These are phyloP conservation scores for Acrocalymma vagum DNA, from an alignment of 2,329 filamentous ascomycete species.

Conservation along the genomic window DNA sequence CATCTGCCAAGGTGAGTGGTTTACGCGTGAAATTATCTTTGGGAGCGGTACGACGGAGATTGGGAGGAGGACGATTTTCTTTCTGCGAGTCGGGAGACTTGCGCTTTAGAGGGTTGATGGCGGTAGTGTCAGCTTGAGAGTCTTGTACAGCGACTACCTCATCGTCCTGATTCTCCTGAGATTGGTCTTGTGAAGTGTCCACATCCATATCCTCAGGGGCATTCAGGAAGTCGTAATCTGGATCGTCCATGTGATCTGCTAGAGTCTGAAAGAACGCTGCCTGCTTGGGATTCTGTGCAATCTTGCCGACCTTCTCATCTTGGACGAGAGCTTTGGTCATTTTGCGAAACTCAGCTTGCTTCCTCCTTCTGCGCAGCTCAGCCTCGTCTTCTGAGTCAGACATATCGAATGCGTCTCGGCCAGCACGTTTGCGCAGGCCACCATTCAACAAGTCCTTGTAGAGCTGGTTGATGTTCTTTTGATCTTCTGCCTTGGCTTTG, in stretches of 20 bases:
- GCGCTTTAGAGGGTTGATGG: conserved; percentile 47
- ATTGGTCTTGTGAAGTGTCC: conserved; percentile 40
- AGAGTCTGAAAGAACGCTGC: conserved; percentile 90
- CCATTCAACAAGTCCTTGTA: conserved; percentile 94
- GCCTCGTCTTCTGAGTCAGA: conserved; percentile 91
- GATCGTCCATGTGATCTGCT: conserved; percentile 77
- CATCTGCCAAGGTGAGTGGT: conserved; percentile 79
- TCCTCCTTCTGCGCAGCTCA: conserved; percentile 79
- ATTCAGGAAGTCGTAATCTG: conserved; percentile 79
- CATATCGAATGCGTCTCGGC: conserved; percentile 70
- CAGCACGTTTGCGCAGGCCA: conserved; percentile 81
- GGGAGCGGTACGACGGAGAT: conserved; percentile 67
- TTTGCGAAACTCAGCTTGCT: conserved; percentile 86
- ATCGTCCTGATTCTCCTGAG: conserved; percentile 20
- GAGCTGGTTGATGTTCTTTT: conserved; percentile 88
- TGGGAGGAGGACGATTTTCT: conserved; percentile 61
- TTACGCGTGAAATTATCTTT: conserved; percentile 66
- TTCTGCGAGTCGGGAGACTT: conserved; percentile 53
- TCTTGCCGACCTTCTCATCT: conserved; percentile 89
- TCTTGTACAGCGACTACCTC: conserved; percentile 42
- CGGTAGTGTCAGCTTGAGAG: conserved; percentile 42
- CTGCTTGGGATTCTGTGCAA: conserved; percentile 88
- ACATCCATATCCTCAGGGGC: conserved; percentile 50
- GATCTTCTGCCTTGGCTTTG: conserved; percentile 80
- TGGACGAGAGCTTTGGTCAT: conserved; percentile 89